Conservation (phyloP, 768 basidiomycete species). For the Tephrocybe rancida region DNA sequence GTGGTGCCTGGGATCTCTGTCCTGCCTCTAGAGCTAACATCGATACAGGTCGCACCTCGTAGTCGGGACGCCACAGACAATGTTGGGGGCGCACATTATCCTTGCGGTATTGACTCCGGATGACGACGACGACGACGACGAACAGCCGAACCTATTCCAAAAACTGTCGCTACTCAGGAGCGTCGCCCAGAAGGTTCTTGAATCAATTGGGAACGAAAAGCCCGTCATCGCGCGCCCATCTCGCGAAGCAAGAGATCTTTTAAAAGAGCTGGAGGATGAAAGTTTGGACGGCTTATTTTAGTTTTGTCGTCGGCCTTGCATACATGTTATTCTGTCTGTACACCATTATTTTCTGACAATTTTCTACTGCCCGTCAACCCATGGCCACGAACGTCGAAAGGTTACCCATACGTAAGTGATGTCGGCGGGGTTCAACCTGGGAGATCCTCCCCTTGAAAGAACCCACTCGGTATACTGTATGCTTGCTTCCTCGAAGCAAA, state of each 20-base stretch:
- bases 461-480: too few relatives aligned
- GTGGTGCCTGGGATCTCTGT: constrained; percentile 24
- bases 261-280: constrained; percentile 50
- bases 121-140: constrained; percentile 40
- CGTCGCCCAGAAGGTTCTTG: constrained; percentile 74
- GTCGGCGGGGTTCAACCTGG: too few relatives aligned
- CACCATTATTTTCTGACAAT: too few relatives aligned
- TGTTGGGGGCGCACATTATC: constrained; percentile 61
- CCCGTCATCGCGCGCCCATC: constrained; percentile 78
- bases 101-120: constrained; percentile 55
- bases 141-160: constrained; percentile 58
- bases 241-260: constrained; percentile 76
- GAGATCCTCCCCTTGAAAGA: too few relatives aligned
- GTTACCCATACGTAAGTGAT: too few relatives aligned
- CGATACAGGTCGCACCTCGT: constrained; percentile 58
- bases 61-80: constrained; percentile 67
- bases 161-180: constrained; percentile 58
- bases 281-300: constrained; percentile 49
- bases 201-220: constrained; percentile 68
- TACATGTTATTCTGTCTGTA: too few relatives aligned
- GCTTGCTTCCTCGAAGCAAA: too few relatives aligned
- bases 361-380: too few relatives aligned
- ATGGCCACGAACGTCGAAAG: too few relatives aligned
- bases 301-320: neutral
- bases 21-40: constrained; percentile 8